A percentile compares a stretch with the other conserved stretches of the same genome.
These are phyloP conservation scores for Neoboletus magnificus DNA, from an alignment of 768 basidiomycete genomes.

Conservation along the genomic window DNA sequence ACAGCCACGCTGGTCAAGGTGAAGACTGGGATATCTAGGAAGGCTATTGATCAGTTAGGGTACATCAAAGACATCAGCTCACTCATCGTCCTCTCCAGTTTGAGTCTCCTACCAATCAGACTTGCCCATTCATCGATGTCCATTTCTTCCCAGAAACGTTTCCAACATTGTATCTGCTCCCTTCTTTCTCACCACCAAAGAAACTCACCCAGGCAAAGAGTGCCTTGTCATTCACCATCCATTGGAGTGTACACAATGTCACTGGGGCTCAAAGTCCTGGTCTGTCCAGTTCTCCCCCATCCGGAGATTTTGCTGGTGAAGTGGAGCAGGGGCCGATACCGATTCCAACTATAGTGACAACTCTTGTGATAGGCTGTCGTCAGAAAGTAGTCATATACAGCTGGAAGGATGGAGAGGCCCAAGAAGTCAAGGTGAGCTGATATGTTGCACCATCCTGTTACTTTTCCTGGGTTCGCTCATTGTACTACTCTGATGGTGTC, in stretches of 20 bases:
- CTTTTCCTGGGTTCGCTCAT: not conserved
- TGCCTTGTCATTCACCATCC: slow-evolving; percentile 78
- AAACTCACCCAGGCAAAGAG: slow-evolving; percentile 72
- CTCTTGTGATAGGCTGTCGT: slow-evolving; percentile 80
- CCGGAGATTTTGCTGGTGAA: slow-evolving; percentile 10
- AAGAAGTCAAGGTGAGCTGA: slow-evolving; percentile 58
- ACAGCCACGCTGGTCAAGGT: slow-evolving; percentile 49
- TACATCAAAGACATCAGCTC: slow-evolving; percentile 82
- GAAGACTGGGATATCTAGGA: slow-evolving; percentile 61
- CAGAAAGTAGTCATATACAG: slow-evolving; percentile 81
- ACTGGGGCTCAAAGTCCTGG: slow-evolving; percentile 24
- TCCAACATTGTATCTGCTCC: slow-evolving; percentile 74
- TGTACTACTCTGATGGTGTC: not conserved
- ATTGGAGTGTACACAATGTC: slow-evolving; percentile 55
- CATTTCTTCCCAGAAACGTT: slow-evolving; percentile 51
- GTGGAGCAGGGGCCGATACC: slow-evolving; percentile 32
- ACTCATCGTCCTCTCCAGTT: slow-evolving; percentile 81
- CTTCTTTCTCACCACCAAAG: slow-evolving; percentile 66
- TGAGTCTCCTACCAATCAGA: slow-evolving; percentile 13
- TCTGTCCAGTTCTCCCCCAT: slow-evolving; percentile 8
- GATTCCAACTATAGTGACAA: slow-evolving; percentile 68
- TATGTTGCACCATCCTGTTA: not conserved
- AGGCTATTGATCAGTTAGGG: slow-evolving; percentile 84
- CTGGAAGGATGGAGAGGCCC: slow-evolving; percentile 82
- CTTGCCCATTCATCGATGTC: not conserved